Evolutionary conservation across 2,329 filamentous ascomycete genomes (phyloP), one percentile per base, ranked within the genome.

Genomic region (Apiospora arundinis): DNA sequence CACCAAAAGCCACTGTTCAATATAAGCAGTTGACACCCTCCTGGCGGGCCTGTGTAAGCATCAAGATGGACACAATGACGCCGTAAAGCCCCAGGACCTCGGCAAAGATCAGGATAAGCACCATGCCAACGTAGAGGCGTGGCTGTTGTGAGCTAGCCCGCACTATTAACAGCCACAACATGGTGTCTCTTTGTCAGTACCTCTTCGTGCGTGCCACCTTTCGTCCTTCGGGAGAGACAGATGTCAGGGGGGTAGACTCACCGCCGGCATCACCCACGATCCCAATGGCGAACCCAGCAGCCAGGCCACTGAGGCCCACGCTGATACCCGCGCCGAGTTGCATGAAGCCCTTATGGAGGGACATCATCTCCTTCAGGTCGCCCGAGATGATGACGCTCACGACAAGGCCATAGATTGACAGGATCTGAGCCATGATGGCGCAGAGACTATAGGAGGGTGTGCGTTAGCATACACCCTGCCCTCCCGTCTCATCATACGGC

Each of bases 71-170:
- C 28, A 87, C 83, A 66, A 87, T 84, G 45, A 85, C 81, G 4
- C 84, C 84, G 72, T 86, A 86, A 4, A 85, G 78, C 9, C 82
- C 82, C 52, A 85, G 74, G 21, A 86, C 84, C 72, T 85, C 83
- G 65, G 84, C 81, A 70, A 85, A 85, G 77, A 86, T 85, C 72
- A 86, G 80, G 69, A 85, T 85, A 46, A 86, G 79, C 28, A 86
- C 83, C 83, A 86, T 85, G 73, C 83, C 84, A 70, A 83, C 79
- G 67, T 85, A 85, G 14, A 86, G 76, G 5, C 83, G 82, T 3
- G 84, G 84, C 77, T 86, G 84, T 72, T 85, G 84, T n/a, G 81
- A 81, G 71, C 82, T 85, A 37, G 83, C 84, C 49, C 84, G 81
- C 69, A 85, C 84, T 84, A 67, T 37, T 2, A 5, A 37, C 28